These are phyloP conservation scores for Fusarium transvaalense DNA, from an alignment of 2,329 filamentous ascomycete species.

Conservation along the genomic window DNA sequence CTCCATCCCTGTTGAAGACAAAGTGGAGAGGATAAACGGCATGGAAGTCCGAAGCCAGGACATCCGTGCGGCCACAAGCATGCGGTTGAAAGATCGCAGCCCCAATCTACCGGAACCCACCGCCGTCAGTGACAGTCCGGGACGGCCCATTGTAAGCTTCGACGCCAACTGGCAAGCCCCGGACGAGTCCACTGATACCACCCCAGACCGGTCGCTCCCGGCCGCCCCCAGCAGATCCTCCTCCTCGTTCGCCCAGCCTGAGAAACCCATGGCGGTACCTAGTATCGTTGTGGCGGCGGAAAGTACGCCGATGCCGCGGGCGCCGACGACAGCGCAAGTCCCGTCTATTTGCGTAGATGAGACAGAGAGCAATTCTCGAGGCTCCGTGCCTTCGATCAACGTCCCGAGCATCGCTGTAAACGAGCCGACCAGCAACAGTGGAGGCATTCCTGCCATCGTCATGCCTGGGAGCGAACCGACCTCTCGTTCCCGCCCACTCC, in stretches of 20 bases:
- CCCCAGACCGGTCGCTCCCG: slow-evolving; percentile 56
- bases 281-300: slow-evolving; percentile 67
- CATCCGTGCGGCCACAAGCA: slow-evolving; percentile 90
- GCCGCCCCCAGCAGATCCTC: slow-evolving; percentile 45
- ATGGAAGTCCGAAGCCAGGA: slow-evolving; percentile 88
- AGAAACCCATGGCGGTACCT: slow-evolving; percentile 62
- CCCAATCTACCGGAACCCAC: slow-evolving; percentile 88
- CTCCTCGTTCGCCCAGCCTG: slow-evolving; percentile 47
- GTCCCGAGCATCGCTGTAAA: slow-evolving; percentile 64
- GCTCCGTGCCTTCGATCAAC: slow-evolving; percentile 55
- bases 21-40: slow-evolving; percentile 76
- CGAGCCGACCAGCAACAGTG: slow-evolving; percentile 46
- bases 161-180: slow-evolving; percentile 83
- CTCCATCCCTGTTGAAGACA: slow-evolving; percentile 53
- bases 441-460: slow-evolving; percentile 60
- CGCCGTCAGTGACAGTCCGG: slow-evolving; percentile 89
- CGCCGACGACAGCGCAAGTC: slow-evolving; percentile 49
- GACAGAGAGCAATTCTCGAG: slow-evolving; percentile 41
- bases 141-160: slow-evolving; percentile 97
- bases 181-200: slow-evolving; percentile 78
- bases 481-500: slow-evolving; percentile 54
- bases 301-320: slow-evolving; percentile 52
- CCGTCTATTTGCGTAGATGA: slow-evolving; percentile 55
- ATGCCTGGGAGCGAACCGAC: slow-evolving; percentile 57
- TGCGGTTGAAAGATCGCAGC: slow-evolving; percentile 88